Base-by-base conservation (phyloP, 202 grass and related monocot genomes). In the Brachypodium distachyon region DNA sequence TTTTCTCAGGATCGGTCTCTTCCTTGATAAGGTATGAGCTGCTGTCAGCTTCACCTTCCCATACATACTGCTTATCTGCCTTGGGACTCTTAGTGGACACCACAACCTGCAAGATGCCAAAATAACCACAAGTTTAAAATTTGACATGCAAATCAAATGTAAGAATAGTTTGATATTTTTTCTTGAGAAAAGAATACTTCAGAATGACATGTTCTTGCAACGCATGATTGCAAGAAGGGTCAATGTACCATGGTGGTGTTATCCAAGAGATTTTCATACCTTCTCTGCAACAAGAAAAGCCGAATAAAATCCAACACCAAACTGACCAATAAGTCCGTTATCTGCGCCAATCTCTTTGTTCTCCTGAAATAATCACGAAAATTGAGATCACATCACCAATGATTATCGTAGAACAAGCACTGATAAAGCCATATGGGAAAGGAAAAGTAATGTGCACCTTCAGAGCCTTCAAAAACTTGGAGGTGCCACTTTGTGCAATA, bases 281-380 rank as follows among this genome's bases (percentile, higher is more conserved):
- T 84, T 97, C 26, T 90, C 73, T 27, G 93, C 72, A 70, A 93
- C 93, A 73, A 97, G 93, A 81, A 97, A 97, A 72, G 93, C 80
- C 0, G 93, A 93, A 82, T 93, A 97, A 79, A 92, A 97, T 23
- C 93, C 93, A 25, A 97, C 93, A 84, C 93, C 93, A 74, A 97
- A 93, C 82, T 97, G 93, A 58, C 93, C 93, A 54, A 97, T 97
- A 32, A 97, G 82, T 68, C 87, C 83, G 82, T 90, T 97, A 78
- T 97, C 93, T 27, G 85, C 82, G 55, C 93, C 93, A 57, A 90
- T 83, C 84, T 97, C 90, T 53, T 90, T 84, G 76, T 90, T 97
- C 66, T 97, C 93, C 93, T 97, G 75, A 62, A 72, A 44, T 52
- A 41, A 39, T 2, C 6, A 53, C 61, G 42, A 26, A 40, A 76